Conservation (phyloP, 352 stramenopile species). For the Globisporangium mamillatum region DNA sequence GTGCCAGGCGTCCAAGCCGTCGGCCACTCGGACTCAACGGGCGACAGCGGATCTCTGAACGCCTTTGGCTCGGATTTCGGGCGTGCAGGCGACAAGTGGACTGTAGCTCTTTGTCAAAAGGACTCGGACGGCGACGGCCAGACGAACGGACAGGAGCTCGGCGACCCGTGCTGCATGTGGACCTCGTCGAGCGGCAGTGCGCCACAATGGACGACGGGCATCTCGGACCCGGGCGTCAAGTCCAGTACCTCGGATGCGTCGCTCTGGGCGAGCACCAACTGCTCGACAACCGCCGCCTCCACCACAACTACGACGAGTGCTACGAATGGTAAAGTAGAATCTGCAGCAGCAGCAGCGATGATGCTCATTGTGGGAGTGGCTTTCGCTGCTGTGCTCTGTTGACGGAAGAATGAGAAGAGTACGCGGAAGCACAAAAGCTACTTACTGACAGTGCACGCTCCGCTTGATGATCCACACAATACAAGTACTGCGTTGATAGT, state of each 20-base stretch:
- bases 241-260: slow-evolving; percentile 22
- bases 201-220: slow-evolving; percentile 19
- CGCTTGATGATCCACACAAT: too few species aligned
- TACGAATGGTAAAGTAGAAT: too few species aligned
- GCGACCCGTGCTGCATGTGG: slow-evolving; percentile 48
- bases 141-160: slow-evolving; percentile 62
- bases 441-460: too few species aligned
- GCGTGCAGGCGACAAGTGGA: slow-evolving; percentile 33
- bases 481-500: too few species aligned
- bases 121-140: slow-evolving; percentile 45
- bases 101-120: slow-evolving; percentile 23
- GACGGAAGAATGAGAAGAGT: neutral
- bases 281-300: neutral
- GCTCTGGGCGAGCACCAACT: slow-evolving; percentile 24
- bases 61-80: neutral
- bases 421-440: too few species aligned
- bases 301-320: neutral
- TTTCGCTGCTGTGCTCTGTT: neutral
- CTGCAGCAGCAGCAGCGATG: neutral
- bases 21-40: slow-evolving; percentile 24
- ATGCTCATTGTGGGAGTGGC: neutral
- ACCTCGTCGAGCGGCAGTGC: neutral
- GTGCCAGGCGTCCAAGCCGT: slow-evolving; percentile 26
- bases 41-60: neutral
- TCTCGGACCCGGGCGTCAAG: slow-evolving; percentile 28